Evolutionary conservation across 805 yeast species (phyloP), one percentile per base, ranked within the genome.

Genomic region (Yamadazyma tumulicola): DNA sequence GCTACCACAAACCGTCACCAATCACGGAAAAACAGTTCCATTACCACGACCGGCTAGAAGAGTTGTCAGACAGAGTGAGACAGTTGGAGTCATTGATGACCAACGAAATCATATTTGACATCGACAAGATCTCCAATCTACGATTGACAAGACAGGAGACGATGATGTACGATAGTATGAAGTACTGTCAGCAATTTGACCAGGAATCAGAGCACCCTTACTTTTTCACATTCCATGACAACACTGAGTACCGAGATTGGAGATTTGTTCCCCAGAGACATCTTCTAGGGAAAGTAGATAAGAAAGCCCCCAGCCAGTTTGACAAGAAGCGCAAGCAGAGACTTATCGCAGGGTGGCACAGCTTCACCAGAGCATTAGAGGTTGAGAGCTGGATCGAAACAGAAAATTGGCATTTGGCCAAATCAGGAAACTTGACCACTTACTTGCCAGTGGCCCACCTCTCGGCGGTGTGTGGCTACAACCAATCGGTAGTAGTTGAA

Each of bases 211-310:
- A 46, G 28, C 59, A 68, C 19, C 63, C 67, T 26, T 63, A 68
- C 35, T 71, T 70, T 49, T 51, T n/a, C n/a, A n/a, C n/a, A n/a
- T n/a, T n/a, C 53, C 29, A 54, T 54, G 61, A 61, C 67, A 3
- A 40, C 55, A 4, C 43, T 61, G 21, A 38, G 52, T 16, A 41
- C 45, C 16, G 60, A 62, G 22, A 56, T 52, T 21, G 58, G 52
- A 25, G 61, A 57, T 40, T n/a, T n/a, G n/a, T n/a, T n/a, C n/a
- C n/a, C n/a, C n/a, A n/a, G n/a, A n/a, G n/a, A n/a, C n/a, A n/a
- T n/a, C n/a, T n/a, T n/a, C n/a, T n/a, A n/a, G n/a, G n/a, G n/a
- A n/a, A n/a, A n/a, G n/a, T n/a, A n/a, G n/a, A n/a, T n/a, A n/a
- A n/a, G n/a, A n/a, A n/a, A n/a, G n/a, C n/a, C n/a, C n/a, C n/a